phyloP scores from a whole-genome alignment of 192 early-diverging fungal genomes.

The Coemansia sp. region DNA sequence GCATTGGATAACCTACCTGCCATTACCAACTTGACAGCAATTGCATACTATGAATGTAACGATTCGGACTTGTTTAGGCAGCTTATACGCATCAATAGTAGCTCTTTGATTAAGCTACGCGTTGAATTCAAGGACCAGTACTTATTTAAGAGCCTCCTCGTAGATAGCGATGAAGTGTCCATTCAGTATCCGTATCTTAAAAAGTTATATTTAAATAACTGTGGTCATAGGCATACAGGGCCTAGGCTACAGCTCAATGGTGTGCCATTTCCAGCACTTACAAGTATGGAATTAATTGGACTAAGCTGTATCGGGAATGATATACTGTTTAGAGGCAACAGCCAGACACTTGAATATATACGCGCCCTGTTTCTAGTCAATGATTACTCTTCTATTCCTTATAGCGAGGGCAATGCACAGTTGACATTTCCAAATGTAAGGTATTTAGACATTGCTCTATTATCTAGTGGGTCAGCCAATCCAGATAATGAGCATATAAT shows the following conservation, averaged over 20 bases:
- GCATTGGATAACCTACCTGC: background rate
- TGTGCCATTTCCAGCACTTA: background rate
- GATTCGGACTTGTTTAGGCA: background rate
- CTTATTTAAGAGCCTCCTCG: background rate
- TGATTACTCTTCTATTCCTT: background rate
- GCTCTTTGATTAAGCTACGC: background rate
- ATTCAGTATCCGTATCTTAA: slow-evolving; percentile 7
- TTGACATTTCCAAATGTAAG: slow-evolving; percentile 3
- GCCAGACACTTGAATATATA: background rate
- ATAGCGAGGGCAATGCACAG: background rate
- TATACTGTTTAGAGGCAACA: background rate
- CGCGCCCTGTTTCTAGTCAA: background rate
- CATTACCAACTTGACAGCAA: background rate
- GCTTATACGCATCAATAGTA: background rate
- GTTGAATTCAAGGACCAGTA: background rate
- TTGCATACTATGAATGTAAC: background rate
- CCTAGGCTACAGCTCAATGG: background rate
- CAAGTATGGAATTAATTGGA: background rate
- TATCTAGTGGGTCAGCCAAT: background rate
- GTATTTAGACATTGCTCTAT: background rate
- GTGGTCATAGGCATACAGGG: background rate
- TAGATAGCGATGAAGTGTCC: background rate
- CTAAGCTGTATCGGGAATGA: background rate
- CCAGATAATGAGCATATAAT: background rate
- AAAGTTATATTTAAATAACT: background rate